Evolutionary conservation across 1,284 basidiomycete genomes (phyloP).

Genomic region (Malassezia brasiliensis): DNA sequence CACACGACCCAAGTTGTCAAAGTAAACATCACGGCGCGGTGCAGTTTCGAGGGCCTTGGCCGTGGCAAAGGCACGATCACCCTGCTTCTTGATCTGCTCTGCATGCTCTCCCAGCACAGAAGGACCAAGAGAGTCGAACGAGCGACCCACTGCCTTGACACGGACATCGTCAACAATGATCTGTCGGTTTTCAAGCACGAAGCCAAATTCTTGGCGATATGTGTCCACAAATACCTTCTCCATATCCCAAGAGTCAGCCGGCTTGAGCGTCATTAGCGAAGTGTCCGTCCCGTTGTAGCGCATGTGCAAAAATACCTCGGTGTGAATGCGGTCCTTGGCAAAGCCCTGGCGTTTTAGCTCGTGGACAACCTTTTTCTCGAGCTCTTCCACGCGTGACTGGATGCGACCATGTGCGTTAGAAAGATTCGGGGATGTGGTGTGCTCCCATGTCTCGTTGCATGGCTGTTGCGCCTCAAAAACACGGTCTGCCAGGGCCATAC

Average conservation of each 20-base stretch:
- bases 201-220: constrained; percentile 62
- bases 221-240: constrained; percentile 61
- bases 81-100: constrained; percentile 28
- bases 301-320: constrained; percentile 70
- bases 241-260: constrained; percentile 59
- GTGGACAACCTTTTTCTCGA: constrained; percentile 54
- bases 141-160: constrained; percentile 68
- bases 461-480: constrained; percentile 69
- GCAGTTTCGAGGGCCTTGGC: constrained; percentile 50
- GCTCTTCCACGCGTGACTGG: constrained; percentile 50
- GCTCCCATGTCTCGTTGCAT: constrained; percentile 59
- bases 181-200: constrained; percentile 66
- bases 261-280: constrained; percentile 70
- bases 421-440: background rate
- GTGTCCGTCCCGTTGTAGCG: constrained; percentile 64
- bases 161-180: constrained; percentile 87
- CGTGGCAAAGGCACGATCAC: constrained; percentile 49
- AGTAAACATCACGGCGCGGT: constrained; percentile 61
- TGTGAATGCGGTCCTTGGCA: constrained; percentile 58
- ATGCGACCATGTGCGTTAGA: constrained; percentile 6
- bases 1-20: constrained; percentile 64
- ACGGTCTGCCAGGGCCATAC: constrained; percentile 76
- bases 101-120: constrained; percentile 63
- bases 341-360: constrained; percentile 73
- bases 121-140: constrained; percentile 70